Base-by-base conservation (phyloP, 2,329 filamentous ascomycete species). In the Diaporthe humulicola region DNA sequence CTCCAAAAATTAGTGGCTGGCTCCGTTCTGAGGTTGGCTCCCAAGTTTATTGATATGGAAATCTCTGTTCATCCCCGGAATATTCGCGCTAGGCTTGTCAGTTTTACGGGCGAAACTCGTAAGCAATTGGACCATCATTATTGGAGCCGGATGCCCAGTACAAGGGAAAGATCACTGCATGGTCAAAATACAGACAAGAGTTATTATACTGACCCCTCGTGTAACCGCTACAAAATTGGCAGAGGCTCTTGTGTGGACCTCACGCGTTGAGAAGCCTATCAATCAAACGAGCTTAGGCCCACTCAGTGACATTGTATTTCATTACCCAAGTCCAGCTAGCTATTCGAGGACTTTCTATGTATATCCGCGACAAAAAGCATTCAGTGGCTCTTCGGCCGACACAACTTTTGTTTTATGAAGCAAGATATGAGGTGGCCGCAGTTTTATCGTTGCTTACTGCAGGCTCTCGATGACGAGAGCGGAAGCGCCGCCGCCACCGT, bases 401-500 rank as follows among this genome's bases (percentile, higher is more conserved):
- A 38, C 4, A 28, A 42, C 57, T 42, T 33, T 60, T 54, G 8
- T 33, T 64, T 33, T 52, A 38, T 50, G 36, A n/a, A 58, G n/a
- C n/a, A 15, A 36, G 8, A 25, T 42, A 10, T 19, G 22, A 28
- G 5, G 33, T n/a, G 17, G 19, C 12, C 45, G 3, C 12, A 22
- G 22, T 48, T 42, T 50, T 25, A 33, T 15, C 17, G 40, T 52
- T 71, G 81, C 83, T 85, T 86, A 90, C 85, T 90, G 88, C 81
- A 92, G 82, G 82, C 84, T 91, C 89, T 99, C 97, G 81, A 99
- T 91, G 77, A 99, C 95, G 79, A 99, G 87, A 74, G 97, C 97
- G 81, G 95, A 98, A 75, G 97, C 97, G 83, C 97, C 97, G 80
- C 97, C 97, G 74, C 97, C 97, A 78, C 97, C 97, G 85, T 99